Percentiles rank a stretch among this genome's conserved stretches.
Evolutionary conservation across 306 rosid genomes (phyloP).

Genomic region (Begonia loranthoides): DNA sequence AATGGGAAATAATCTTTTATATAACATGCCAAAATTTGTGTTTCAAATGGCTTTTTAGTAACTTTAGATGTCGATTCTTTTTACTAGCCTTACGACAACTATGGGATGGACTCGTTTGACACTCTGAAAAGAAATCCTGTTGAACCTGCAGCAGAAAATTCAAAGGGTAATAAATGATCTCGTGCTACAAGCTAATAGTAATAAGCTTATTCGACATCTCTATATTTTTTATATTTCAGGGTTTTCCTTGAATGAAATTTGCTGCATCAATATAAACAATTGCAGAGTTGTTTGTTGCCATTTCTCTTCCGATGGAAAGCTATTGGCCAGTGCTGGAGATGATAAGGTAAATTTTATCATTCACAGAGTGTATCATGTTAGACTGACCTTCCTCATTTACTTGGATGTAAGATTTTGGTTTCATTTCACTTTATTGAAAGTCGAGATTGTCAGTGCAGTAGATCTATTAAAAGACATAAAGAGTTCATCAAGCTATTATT

Average conservation of each 20-base stretch:
- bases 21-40: too few species aligned
- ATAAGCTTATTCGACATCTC: background rate
- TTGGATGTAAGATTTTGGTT: too few species aligned
- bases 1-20: too few species aligned
- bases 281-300: constrained; percentile 83
- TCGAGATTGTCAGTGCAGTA: too few species aligned
- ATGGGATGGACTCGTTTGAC: constrained; percentile 80
- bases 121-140: constrained; percentile 60
- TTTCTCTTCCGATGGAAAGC: constrained; percentile 93
- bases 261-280: constrained; percentile 64
- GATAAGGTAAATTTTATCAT: constrained; percentile 51
- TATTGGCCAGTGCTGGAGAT: constrained; percentile 92
- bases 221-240: constrained; percentile 21
- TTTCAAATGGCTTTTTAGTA: too few species aligned
- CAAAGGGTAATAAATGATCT: constrained; percentile 52
- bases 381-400: too few species aligned
- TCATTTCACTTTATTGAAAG: too few species aligned
- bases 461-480: too few species aligned
- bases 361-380: too few species aligned
- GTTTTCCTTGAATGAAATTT: constrained; percentile 62
- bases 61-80: constrained; percentile 62
- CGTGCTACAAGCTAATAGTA: constrained; percentile 5
- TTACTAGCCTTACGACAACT: constrained; percentile 77
- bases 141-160: constrained; percentile 66
- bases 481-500: too few species aligned